These are phyloP conservation scores for Gaeumannomyces sp. DNA, from an alignment of 2,329 filamentous ascomycete species.

Conservation along the genomic window DNA sequence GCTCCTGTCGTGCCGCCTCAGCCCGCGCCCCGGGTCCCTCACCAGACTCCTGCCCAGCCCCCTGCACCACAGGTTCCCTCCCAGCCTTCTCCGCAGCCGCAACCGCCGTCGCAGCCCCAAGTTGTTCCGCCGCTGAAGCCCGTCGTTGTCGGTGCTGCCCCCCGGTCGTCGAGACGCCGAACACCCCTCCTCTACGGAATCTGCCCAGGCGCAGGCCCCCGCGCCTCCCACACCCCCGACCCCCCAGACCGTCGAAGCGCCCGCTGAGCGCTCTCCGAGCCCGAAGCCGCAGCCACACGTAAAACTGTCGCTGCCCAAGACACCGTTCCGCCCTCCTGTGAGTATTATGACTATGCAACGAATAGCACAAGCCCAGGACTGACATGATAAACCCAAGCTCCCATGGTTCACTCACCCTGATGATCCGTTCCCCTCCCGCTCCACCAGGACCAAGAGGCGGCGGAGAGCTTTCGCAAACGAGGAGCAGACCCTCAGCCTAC, in stretches of 20 bases:
- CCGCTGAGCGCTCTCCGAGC: conserved; percentile 8
- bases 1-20: conserved; percentile 7
- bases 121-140: conserved; percentile 1
- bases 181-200: conserved; percentile 50
- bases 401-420: conserved; percentile 53
- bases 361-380: conserved; percentile 15
- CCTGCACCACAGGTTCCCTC: background rate
- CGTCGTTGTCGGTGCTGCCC: background rate
- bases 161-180: conserved; percentile 23
- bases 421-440: conserved; percentile 40
- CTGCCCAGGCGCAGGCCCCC: conserved; percentile 27
- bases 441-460: conserved; percentile 36
- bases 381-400: conserved; percentile 35
- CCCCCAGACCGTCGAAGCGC: conserved; percentile 27
- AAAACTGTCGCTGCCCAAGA: conserved; percentile 14
- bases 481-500: conserved; percentile 34
- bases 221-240: conserved; percentile 39
- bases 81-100: background rate
- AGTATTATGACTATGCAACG: conserved; percentile 25
- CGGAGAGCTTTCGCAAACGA: conserved; percentile 29
- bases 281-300: conserved; percentile 8
- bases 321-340: conserved; percentile 45
- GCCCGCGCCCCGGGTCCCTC: conserved; percentile 1
- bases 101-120: background rate
- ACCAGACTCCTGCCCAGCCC: conserved; percentile 2